Evolutionary conservation across 495 filamentous ascomycete genomes (phyloP).

Genomic region (Letharia lupina): DNA sequence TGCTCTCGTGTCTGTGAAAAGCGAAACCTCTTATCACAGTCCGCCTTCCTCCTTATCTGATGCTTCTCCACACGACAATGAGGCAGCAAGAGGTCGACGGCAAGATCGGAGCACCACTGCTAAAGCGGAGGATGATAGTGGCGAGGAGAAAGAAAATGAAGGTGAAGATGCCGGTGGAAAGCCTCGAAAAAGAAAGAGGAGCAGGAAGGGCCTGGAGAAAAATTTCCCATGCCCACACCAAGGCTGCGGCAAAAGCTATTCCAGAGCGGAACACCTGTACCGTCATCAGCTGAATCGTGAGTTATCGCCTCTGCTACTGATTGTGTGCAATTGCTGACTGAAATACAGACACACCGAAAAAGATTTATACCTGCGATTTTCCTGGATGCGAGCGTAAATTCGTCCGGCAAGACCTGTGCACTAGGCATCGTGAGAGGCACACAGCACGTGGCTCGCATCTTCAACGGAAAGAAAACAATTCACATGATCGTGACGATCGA

Average conservation of each 20-base stretch:
- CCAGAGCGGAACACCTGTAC: slow-evolving; percentile 92
- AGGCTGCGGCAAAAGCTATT: slow-evolving; percentile 92
- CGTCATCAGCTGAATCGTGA: slow-evolving; percentile 93
- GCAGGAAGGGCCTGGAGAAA: slow-evolving; percentile 81
- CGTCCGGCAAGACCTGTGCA: slow-evolving; percentile 88
- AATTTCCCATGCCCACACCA: slow-evolving; percentile 89
- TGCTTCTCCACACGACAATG: slow-evolving; percentile 23
- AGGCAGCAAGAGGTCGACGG: slow-evolving; percentile 22
- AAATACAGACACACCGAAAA: slow-evolving; percentile 65
- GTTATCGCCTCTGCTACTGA: slow-evolving; percentile 20
- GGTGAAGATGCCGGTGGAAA: slow-evolving; percentile 30
- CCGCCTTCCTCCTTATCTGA: slow-evolving; percentile 25
- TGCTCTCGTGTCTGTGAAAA: slow-evolving; percentile 20
- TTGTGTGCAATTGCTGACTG: not conserved
- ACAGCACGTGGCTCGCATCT: slow-evolving; percentile 93
- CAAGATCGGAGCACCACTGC: slow-evolving; percentile 24
- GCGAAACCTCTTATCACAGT: slow-evolving; percentile 24
- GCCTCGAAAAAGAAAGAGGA: slow-evolving; percentile 65
- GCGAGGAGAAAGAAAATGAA: slow-evolving; percentile 29
- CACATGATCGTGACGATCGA: slow-evolving; percentile 18
- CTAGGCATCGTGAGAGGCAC: slow-evolving; percentile 88
- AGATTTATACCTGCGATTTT: slow-evolving; percentile 92
- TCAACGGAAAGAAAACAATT: slow-evolving; percentile 71
- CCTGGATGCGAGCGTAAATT: slow-evolving; percentile 85
- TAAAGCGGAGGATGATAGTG: slow-evolving; percentile 29